These are phyloP conservation scores for Dryas octopetala DNA, from an alignment of 306 rosid species.

Conservation along the genomic window DNA sequence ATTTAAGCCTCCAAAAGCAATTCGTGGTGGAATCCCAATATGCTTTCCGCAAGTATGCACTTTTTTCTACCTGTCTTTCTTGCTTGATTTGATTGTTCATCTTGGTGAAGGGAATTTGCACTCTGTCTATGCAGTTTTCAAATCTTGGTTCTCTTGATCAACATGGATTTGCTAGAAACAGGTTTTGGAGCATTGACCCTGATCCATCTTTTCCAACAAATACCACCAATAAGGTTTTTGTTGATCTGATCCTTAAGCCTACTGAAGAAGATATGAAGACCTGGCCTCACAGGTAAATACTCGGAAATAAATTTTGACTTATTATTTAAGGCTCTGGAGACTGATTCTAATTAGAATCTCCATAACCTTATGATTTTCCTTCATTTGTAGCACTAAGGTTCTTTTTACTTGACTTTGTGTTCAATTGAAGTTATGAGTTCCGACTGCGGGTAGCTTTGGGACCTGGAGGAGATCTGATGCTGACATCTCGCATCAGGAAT, in stretches of 20 bases:
- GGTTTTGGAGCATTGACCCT: slow-evolving; percentile 63
- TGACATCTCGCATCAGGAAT: slow-evolving; percentile 91
- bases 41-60: slow-evolving; percentile 94
- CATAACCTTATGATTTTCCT: background rate
- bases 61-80: slow-evolving; percentile 22
- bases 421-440: slow-evolving; percentile 66
- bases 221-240: slow-evolving; percentile 54
- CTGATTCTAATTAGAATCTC: background rate
- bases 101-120: slow-evolving; percentile 28
- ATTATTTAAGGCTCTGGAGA: background rate
- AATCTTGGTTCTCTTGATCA: slow-evolving; percentile 61
- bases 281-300: slow-evolving; percentile 79
- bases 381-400: background rate
- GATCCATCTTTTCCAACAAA: slow-evolving; percentile 69
- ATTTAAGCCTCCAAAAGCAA: slow-evolving; percentile 81
- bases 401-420: slow-evolving; percentile 9
- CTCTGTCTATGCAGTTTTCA: slow-evolving; percentile 61
- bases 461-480: slow-evolving; percentile 84
- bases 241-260: slow-evolving; percentile 85
- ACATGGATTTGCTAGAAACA: slow-evolving; percentile 92
- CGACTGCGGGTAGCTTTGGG: slow-evolving; percentile 88
- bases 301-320: background rate
- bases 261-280: slow-evolving; percentile 75
- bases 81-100: slow-evolving; percentile 32
- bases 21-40: slow-evolving; percentile 96